Conservation (phyloP, 2,329 filamentous ascomycete genomes). For the Fusarium anguioides region DNA sequence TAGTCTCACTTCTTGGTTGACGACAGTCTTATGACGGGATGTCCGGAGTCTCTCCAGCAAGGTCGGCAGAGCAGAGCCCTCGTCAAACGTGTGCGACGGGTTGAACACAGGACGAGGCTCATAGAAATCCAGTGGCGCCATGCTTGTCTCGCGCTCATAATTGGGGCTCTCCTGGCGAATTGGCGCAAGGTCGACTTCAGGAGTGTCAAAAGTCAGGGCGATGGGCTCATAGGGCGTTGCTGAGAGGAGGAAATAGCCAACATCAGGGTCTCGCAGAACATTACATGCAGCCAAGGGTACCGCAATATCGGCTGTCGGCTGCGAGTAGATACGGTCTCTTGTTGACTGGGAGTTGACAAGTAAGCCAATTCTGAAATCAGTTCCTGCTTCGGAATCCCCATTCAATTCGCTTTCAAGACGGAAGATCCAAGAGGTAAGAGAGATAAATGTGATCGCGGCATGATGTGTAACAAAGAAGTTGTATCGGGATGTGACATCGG, state of each 20-base stretch:
- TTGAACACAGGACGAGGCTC: constrained; percentile 75
- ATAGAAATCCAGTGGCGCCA: constrained; percentile 63
- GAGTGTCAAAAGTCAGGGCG: constrained; percentile 68
- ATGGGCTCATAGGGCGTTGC: constrained; percentile 68
- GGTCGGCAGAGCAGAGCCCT: constrained; percentile 64
- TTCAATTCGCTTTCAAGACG: constrained; percentile 70
- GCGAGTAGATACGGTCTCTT: constrained; percentile 68
- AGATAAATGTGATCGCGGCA: constrained; percentile 69
- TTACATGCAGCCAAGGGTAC: constrained; percentile 65
- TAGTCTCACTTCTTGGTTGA: constrained; percentile 75
- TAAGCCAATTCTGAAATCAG: constrained; percentile 70
- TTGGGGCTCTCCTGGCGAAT: constrained; percentile 57
- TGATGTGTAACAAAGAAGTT: constrained; percentile 72
- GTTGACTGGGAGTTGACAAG: constrained; percentile 69
- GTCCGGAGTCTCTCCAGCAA: constrained; percentile 68
- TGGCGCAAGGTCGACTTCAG: constrained; percentile 62
- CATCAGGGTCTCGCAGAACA: constrained; percentile 68
- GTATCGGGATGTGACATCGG: constrained; percentile 71
- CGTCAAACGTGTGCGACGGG: constrained; percentile 69
- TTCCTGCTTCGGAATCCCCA: constrained; percentile 66
- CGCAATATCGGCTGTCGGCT: constrained; percentile 58
- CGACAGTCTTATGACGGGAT: constrained; percentile 67
- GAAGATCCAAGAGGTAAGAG: constrained; percentile 71
- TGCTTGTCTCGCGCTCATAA: constrained; percentile 56
- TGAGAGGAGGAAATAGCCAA: constrained; percentile 72